Evolutionary conservation across 2,329 filamentous ascomycete genomes (phyloP), one percentile per base, ranked within the genome.

Genomic region (Paramyrothecium sp.): DNA sequence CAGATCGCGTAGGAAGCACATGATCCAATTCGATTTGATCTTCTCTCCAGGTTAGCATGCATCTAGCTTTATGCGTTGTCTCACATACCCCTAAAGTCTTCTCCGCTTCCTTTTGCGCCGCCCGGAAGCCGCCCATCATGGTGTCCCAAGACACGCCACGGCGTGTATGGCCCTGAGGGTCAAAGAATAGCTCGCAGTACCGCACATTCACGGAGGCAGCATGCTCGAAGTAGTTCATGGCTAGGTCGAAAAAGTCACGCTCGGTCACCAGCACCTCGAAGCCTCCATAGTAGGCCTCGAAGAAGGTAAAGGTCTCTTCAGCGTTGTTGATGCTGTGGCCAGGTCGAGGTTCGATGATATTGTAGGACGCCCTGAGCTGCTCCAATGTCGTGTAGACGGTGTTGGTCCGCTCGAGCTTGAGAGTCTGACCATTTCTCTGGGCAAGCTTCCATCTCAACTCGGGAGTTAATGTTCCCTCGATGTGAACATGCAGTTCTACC

Each of bases 111-210:
- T 74, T 64, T 58, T 85, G 81, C 1, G 87, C 89, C 1, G 75
- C 75, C 0, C 74, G 74, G 63, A 91, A 86, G 2, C 89, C 90
- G 3, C 71, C 66, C 7, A 91, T 79, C 10, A 92, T 80, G 1
- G 82, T 86, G 4, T 78, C 71, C 64, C 89, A 87, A 1, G 77
- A 61, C 2, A 92, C 73, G 1, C 87, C 86, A 10, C 89, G 81
- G 4, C 72, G 73, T 1, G 85, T 81, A 71, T 92, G 90, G 0
- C 87, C 88, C 69, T 92, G 89, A 0, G 89, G 89, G 68, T 92
- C 90, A 72, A 92, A 92, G 74, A 91, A 92, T 53, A 91, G 81
- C 69, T 92, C 89, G 12, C 87, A 87, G 65, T 92, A 89, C 26
- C 83, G 78, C 2, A 92, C 85, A 48, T 85, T 85, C 62, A 90